Evolutionary conservation across 306 rosid genomes (phyloP).

Genomic region (Adenanthera pavonina): DNA sequence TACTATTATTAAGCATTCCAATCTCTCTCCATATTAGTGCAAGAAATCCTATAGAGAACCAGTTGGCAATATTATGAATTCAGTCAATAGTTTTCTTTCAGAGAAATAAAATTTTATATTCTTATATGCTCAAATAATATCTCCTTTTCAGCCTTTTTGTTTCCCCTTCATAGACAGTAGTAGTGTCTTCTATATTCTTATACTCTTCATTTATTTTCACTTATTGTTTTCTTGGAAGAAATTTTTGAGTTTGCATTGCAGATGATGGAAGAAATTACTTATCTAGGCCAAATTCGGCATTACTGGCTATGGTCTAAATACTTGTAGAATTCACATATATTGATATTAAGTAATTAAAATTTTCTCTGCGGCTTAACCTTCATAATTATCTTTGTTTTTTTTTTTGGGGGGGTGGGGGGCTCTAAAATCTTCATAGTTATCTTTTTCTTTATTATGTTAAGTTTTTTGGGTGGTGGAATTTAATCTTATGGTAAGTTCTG

Average conservation of each 20-base stretch:
- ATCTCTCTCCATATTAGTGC: constrained; percentile 26
- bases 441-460: not conserved
- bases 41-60: constrained; percentile 26
- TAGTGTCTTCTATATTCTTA: constrained; percentile 31
- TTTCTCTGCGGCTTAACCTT: constrained; percentile 28
- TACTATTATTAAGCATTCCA: constrained; percentile 15
- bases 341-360: constrained; percentile 66
- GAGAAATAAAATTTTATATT: constrained; percentile 31
- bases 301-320: constrained; percentile 89
- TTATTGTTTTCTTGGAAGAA: constrained; percentile 25
- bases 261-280: constrained; percentile 97
- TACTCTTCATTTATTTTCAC: not conserved
- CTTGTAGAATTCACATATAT: constrained; percentile 90
- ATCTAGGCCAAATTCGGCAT: constrained; percentile 79
- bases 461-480: constrained; percentile 14
- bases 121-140: constrained; percentile 9
- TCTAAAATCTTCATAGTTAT: too few relatives aligned
- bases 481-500: constrained; percentile 11
- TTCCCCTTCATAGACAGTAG: constrained; percentile 29
- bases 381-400: not conserved
- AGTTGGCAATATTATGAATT: constrained; percentile 24
- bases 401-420: too few relatives aligned
- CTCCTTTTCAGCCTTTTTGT: not conserved
- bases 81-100: constrained; percentile 11
- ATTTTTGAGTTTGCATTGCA: constrained; percentile 56